These are phyloP conservation scores for Candida nemodendra DNA, from an alignment of 805 yeast species.

Conservation along the genomic window DNA sequence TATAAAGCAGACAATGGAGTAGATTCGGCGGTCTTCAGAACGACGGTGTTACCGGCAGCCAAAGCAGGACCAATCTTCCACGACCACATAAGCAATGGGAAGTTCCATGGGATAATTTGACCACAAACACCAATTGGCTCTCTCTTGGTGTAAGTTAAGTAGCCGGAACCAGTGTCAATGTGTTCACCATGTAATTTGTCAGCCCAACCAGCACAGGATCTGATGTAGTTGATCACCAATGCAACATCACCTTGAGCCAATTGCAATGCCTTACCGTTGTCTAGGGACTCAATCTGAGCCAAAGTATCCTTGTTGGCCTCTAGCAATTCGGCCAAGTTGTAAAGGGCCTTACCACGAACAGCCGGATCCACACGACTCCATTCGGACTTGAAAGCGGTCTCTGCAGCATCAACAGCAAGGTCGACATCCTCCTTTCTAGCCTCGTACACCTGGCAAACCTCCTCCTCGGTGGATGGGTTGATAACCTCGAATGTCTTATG, in stretches of 20 bases:
- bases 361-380: slow-evolving; percentile 64
- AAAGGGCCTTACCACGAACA: slow-evolving; percentile 50
- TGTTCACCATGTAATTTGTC: slow-evolving; percentile 67
- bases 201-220: slow-evolving; percentile 73
- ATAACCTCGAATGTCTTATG: slow-evolving; percentile 52
- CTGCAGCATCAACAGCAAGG: slow-evolving; percentile 66
- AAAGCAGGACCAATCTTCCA: slow-evolving; percentile 82
- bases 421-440: slow-evolving; percentile 65
- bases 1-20: slow-evolving; percentile 73
- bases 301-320: slow-evolving; percentile 63
- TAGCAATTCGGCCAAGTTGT: slow-evolving; percentile 65
- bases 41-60: slow-evolving; percentile 72
- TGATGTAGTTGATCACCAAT: slow-evolving; percentile 60
- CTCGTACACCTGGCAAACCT: slow-evolving; percentile 49
- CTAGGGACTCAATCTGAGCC: slow-evolving; percentile 68
- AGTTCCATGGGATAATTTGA: slow-evolving; percentile 83
- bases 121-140: slow-evolving; percentile 85
- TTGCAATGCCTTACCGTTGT: slow-evolving; percentile 72
- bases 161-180: slow-evolving; percentile 60
- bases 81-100: slow-evolving; percentile 75
- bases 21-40: slow-evolving; percentile 73
- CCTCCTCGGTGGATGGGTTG: slow-evolving; percentile 53
- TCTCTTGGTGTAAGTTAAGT: slow-evolving; percentile 63
- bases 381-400: slow-evolving; percentile 50
- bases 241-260: slow-evolving; percentile 68